Conservation (phyloP, 768 basidiomycete species). For the Kwoniella pini region DNA sequence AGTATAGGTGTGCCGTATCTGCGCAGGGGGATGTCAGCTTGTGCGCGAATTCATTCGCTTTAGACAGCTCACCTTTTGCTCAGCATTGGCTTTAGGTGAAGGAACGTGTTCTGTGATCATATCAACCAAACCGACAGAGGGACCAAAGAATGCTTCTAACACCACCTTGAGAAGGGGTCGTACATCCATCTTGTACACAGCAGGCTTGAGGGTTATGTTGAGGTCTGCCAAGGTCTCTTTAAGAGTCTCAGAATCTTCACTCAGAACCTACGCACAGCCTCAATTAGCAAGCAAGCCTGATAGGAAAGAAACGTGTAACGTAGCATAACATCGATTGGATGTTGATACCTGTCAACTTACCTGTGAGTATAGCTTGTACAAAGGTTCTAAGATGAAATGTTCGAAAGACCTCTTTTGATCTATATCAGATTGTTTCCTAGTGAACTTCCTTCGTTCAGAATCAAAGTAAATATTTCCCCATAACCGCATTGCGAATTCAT, state of each 20-base stretch:
- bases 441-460: constrained; percentile 79
- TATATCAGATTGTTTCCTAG: constrained; percentile 75
- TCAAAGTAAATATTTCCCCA: constrained; percentile 99
- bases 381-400: constrained; percentile 90
- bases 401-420: constrained; percentile 84
- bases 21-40: constrained; percentile 3
- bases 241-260: constrained; percentile 87
- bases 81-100: constrained; percentile 58
- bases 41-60: neutral
- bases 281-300: neutral
- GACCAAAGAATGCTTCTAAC: constrained; percentile 92
- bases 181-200: constrained; percentile 99
- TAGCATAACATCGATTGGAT: too few relatives aligned
- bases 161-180: constrained; percentile 90
- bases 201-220: constrained; percentile 81
- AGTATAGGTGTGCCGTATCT: constrained; percentile 82
- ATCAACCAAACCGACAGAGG: constrained; percentile 84
- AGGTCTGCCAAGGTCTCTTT: constrained; percentile 74
- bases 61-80: constrained; percentile 51
- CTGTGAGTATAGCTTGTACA: constrained; percentile 92
- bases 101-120: constrained; percentile 89
- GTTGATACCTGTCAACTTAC: constrained; percentile 35
- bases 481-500: constrained; percentile 80
- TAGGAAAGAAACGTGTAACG: too few relatives aligned
- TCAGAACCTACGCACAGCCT: constrained; percentile 66